phyloP scores from a whole-genome alignment of 2,329 filamentous ascomycete genomes.

The Penicillium glabrum region DNA sequence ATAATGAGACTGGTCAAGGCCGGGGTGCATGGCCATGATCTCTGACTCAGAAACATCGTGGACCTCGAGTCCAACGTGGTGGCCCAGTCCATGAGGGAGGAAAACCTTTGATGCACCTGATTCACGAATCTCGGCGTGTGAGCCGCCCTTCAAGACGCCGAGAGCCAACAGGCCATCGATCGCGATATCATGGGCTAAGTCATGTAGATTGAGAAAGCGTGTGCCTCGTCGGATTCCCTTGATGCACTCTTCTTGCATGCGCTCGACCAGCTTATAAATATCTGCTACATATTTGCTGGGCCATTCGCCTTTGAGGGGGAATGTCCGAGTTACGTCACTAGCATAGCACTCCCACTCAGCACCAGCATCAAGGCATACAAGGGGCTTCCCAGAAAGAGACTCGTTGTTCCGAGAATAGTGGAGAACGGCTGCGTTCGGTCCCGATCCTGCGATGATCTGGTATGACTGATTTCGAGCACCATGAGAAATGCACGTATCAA shows the following conservation, averaged over 20 bases:
- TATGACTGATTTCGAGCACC: conserved; percentile 85
- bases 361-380: conserved; percentile 82
- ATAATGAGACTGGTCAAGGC: conserved; percentile 13
- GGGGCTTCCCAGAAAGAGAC: conserved; percentile 67
- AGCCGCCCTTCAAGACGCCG: conserved; percentile 68
- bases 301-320: conserved; percentile 70
- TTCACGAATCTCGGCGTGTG: conserved; percentile 51
- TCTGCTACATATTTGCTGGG: conserved; percentile 64
- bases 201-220: conserved; percentile 78
- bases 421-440: conserved; percentile 76
- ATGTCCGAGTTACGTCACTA: conserved; percentile 77
- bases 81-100: conserved; percentile 55
- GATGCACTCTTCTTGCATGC: conserved; percentile 83
- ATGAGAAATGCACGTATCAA: conserved; percentile 71
- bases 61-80: conserved; percentile 55
- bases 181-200: conserved; percentile 75
- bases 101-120: conserved; percentile 41
- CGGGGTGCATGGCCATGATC: conserved; percentile 30
- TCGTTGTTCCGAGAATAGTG: conserved; percentile 84
- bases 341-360: conserved; percentile 74
- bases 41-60: conserved; percentile 42
- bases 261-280: conserved; percentile 79
- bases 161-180: conserved; percentile 75
- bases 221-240: conserved; percentile 70
- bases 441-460: conserved; percentile 78